phyloP scores from a whole-genome alignment of 1,284 basidiomycete species.

The Rhizoctonia solani region DNA sequence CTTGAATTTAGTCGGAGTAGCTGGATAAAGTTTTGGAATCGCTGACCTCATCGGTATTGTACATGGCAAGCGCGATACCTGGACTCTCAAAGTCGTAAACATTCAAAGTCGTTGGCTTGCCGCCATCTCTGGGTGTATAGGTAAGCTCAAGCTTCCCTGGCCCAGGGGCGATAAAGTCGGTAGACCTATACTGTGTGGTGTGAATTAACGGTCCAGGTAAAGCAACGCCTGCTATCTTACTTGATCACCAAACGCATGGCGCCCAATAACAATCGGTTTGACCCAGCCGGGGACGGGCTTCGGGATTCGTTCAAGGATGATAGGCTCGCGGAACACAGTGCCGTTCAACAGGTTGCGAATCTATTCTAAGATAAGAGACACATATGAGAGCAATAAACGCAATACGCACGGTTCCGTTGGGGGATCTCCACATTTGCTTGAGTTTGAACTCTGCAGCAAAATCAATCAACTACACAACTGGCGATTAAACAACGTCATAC shows the following conservation, averaged over 20 bases:
- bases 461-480: slow-evolving; percentile 32
- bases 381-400: background rate
- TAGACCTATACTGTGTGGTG: slow-evolving; percentile 76
- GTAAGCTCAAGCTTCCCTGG: slow-evolving; percentile 89
- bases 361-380: slow-evolving; percentile 46
- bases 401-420: slow-evolving; percentile 83
- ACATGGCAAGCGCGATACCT: slow-evolving; percentile 92
- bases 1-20: background rate
- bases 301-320: slow-evolving; percentile 88
- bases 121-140: slow-evolving; percentile 77
- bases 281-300: slow-evolving; percentile 95
- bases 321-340: slow-evolving; percentile 98
- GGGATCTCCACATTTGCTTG: slow-evolving; percentile 97
- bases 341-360: slow-evolving; percentile 97
- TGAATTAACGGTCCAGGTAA: background rate
- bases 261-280: slow-evolving; percentile 95
- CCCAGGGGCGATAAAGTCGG: slow-evolving; percentile 85
- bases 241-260: slow-evolving; percentile 98
- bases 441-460: slow-evolving; percentile 77
- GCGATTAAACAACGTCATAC: slow-evolving; percentile 45
- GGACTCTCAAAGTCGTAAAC: slow-evolving; percentile 90
- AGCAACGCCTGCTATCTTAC: slow-evolving; percentile 47
- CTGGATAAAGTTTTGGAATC: background rate
- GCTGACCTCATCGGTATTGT: slow-evolving; percentile 88
- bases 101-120: slow-evolving; percentile 64